These are phyloP conservation scores for Claviceps sp. DNA, from an alignment of 2,329 filamentous ascomycete species.

Conservation along the genomic window DNA sequence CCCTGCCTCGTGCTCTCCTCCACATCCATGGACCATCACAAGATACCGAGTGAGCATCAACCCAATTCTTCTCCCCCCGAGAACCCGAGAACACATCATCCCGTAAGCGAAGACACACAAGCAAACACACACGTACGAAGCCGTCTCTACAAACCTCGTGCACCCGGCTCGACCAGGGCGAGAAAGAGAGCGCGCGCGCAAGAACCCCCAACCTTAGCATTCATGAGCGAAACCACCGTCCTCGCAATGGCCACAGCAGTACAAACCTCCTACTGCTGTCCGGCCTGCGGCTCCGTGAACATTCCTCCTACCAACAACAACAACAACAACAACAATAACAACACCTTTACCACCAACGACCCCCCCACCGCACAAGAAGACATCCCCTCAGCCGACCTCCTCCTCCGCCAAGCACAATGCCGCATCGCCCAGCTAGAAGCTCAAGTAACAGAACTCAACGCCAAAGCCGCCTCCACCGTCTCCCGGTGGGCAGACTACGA, in stretches of 20 bases:
- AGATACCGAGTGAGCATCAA: no score
- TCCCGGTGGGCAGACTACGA: constrained; percentile 67
- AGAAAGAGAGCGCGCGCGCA: background rate
- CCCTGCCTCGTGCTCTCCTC: no score
- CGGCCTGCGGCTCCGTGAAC: constrained; percentile 32
- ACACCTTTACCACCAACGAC: constrained; percentile 11
- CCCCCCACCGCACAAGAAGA: constrained; percentile 8
- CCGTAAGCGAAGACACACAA: no score
- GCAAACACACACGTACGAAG: no score
- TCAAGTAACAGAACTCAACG: constrained; percentile 55
- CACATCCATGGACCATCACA: no score
- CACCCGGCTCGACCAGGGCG: background rate
- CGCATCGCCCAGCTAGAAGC: constrained; percentile 56
- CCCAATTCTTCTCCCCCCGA: no score
- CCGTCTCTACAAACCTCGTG: no score
- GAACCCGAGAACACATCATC: no score
- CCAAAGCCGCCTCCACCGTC: constrained; percentile 53
- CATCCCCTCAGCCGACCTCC: constrained; percentile 9
- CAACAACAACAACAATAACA: no score
- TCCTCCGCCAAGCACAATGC: constrained; percentile 40
- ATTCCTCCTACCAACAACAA: constrained; percentile 14
- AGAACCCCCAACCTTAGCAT: background rate
- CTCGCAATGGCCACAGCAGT: constrained; percentile 19
- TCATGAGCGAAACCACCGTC: constrained; percentile 14
- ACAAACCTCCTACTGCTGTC: constrained; percentile 27